These are phyloP conservation scores for Lyophyllum semitale DNA, from an alignment of 768 basidiomycete genomes.

Conservation along the genomic window DNA sequence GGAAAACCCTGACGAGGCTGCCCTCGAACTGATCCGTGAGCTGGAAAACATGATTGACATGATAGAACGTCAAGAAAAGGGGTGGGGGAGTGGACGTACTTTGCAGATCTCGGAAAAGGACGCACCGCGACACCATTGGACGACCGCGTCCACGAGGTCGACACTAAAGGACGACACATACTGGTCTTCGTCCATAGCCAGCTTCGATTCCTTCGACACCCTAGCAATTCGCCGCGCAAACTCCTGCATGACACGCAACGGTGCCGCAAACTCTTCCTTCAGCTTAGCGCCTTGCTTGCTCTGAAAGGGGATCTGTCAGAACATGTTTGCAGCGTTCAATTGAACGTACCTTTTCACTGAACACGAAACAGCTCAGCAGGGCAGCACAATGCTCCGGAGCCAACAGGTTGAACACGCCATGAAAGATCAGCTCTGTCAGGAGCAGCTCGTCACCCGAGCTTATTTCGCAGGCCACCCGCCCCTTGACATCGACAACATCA, in stretches of 20 bases:
- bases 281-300: slow-evolving; percentile 85
- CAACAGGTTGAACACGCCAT: slow-evolving; percentile 91
- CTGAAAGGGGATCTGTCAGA: slow-evolving; percentile 42
- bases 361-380: slow-evolving; percentile 94
- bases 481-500: slow-evolving; percentile 98
- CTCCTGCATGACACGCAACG: slow-evolving; percentile 94
- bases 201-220: slow-evolving; percentile 91
- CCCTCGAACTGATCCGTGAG: slow-evolving; percentile 97
- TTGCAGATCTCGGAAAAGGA: slow-evolving; percentile 97
- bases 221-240: slow-evolving; percentile 92
- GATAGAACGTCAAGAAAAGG: slow-evolving; percentile 8
- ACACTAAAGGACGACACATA: slow-evolving; percentile 98
- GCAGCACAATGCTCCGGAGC: slow-evolving; percentile 92
- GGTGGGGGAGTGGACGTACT: slow-evolving; percentile 46
- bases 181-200: slow-evolving; percentile 87
- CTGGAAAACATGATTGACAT: no score
- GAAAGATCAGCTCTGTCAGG: slow-evolving; percentile 95
- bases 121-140: slow-evolving; percentile 98
- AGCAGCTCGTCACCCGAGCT: slow-evolving; percentile 95
- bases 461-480: slow-evolving; percentile 97
- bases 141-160: slow-evolving; percentile 96
- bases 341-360: slow-evolving; percentile 82
- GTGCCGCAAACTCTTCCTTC: slow-evolving; percentile 91
- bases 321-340: background rate
- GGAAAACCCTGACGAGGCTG: slow-evolving; percentile 93